Percentiles rank a stretch among this genome's conserved stretches.
phyloP scores from a whole-genome alignment of 2,329 filamentous ascomycete species.

The Domatiomyces catenatus region DNA sequence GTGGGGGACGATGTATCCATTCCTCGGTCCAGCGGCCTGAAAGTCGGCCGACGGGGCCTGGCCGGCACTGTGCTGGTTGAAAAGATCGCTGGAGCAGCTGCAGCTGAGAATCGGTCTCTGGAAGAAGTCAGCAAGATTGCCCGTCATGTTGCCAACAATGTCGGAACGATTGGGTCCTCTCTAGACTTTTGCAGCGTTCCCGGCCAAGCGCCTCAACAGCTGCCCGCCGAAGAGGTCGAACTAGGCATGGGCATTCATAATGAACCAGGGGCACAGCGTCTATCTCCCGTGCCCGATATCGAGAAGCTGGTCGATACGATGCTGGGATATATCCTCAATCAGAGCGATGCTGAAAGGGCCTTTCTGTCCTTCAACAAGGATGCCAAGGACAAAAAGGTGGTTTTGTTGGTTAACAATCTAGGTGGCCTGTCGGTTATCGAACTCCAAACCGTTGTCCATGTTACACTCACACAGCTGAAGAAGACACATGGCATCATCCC shows the following conservation, averaged over 20 bases:
- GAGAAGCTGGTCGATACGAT: slow-evolving; percentile 1
- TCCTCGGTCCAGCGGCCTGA: too few relatives aligned
- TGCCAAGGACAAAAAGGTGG: slow-evolving; percentile 29
- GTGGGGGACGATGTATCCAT: slow-evolving; percentile 24
- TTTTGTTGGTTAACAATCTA: slow-evolving; percentile 44
- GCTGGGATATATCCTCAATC: slow-evolving; percentile 33
- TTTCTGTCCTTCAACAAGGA: slow-evolving; percentile 14
- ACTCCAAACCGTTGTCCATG: slow-evolving; percentile 39
- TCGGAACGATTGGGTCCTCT: too few relatives aligned
- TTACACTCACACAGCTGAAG: too few relatives aligned
- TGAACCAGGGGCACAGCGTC: slow-evolving; percentile 35
- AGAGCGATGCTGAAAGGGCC: slow-evolving; percentile 2
- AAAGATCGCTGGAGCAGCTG: too few relatives aligned
- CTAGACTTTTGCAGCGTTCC: slow-evolving; percentile 22
- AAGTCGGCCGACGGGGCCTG: too few relatives aligned
- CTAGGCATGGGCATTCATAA: slow-evolving; percentile 55
- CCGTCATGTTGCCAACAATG: too few relatives aligned
- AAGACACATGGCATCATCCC: too few relatives aligned
- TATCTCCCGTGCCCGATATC: not conserved
- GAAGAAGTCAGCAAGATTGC: too few relatives aligned
- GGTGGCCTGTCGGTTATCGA: slow-evolving; percentile 45
- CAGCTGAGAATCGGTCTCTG: too few relatives aligned
- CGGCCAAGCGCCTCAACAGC: slow-evolving; percentile 24
- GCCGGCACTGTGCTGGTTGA: too few relatives aligned
- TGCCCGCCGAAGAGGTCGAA: slow-evolving; percentile 40